Evolutionary conservation across 768 basidiomycete species (phyloP).

Genomic region (Phylloporus rhodoxanthus): DNA sequence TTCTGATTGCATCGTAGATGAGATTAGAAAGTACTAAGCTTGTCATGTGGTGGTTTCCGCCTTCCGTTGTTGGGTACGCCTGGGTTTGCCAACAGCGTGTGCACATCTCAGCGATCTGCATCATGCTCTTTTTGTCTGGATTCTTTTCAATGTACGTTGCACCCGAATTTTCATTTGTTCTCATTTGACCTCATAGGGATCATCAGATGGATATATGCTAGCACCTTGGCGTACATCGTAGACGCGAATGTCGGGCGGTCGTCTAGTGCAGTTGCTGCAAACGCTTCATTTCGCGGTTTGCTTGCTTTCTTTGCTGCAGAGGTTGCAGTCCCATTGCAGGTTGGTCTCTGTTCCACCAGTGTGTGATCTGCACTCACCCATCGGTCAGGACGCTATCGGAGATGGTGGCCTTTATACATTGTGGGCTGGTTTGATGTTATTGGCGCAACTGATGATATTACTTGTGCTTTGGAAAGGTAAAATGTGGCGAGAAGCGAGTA

Average conservation of each 20-base stretch:
- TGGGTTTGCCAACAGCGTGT: conserved; percentile 68
- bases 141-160: conserved; percentile 63
- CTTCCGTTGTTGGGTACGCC: conserved; percentile 60
- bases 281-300: conserved; percentile 68
- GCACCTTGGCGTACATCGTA: conserved; percentile 79
- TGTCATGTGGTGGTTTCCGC: conserved; percentile 50
- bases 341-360: not conserved
- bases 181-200: not conserved
- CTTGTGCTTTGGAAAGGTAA: conserved; percentile 58
- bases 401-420: conserved; percentile 79
- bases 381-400: conserved; percentile 54
- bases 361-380: not conserved
- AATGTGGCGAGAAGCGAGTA: conserved; percentile 51
- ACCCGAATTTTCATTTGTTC: not conserved
- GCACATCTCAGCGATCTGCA: conserved; percentile 64
- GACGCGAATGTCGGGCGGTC: conserved; percentile 82
- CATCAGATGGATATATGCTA: conserved; percentile 55
- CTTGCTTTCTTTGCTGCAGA: conserved; percentile 67
- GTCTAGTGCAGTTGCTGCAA: conserved; percentile 69
- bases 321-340: conserved; percentile 69
- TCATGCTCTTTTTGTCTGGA: conserved; percentile 68
- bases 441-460: conserved; percentile 51
- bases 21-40: conserved; percentile 61
- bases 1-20: conserved; percentile 42
- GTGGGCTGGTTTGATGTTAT: conserved; percentile 51